phyloP scores from a whole-genome alignment of 306 rosid genomes.

The Trifolium dubium region DNA sequence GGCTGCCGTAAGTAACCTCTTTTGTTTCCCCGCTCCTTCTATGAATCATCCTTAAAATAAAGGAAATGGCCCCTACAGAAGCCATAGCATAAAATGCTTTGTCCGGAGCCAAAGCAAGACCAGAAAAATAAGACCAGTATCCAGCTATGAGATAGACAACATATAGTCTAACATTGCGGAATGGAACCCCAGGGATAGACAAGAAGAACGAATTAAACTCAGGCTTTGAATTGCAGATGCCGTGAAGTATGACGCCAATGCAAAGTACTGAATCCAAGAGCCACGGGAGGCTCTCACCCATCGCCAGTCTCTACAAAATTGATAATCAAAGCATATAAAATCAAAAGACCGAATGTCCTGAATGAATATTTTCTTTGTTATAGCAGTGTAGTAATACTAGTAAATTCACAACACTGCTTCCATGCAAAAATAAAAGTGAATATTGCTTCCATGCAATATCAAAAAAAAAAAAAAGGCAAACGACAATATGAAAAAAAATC shows the following conservation, averaged over 20 bases:
- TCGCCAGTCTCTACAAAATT: conserved; percentile 75
- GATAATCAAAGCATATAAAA: conserved; percentile 22
- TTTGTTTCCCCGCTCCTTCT: conserved; percentile 57
- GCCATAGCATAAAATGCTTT: conserved; percentile 73
- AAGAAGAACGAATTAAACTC: conserved; percentile 66
- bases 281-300: conserved; percentile 79
- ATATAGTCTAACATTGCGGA: conserved; percentile 59
- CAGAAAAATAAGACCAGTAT: conserved; percentile 70
- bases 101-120: conserved; percentile 80
- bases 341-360: conserved; percentile 22
- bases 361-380: conserved; percentile 14
- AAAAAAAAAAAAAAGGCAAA: too few relatives aligned
- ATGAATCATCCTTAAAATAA: conserved; percentile 57
- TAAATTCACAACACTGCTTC: conserved; percentile 8
- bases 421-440: background rate
- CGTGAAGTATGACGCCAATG: conserved; percentile 85
- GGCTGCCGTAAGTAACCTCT: conserved; percentile 57
- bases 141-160: conserved; percentile 76
- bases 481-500: too few relatives aligned
- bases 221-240: conserved; percentile 71
- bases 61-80: conserved; percentile 66
- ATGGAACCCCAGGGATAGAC: conserved; percentile 55
- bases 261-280: conserved; percentile 81
- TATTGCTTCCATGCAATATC: too few relatives aligned
- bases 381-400: background rate